These are phyloP conservation scores for Coniochaeta prunicola DNA, from an alignment of 2,329 filamentous ascomycete species.

Conservation along the genomic window DNA sequence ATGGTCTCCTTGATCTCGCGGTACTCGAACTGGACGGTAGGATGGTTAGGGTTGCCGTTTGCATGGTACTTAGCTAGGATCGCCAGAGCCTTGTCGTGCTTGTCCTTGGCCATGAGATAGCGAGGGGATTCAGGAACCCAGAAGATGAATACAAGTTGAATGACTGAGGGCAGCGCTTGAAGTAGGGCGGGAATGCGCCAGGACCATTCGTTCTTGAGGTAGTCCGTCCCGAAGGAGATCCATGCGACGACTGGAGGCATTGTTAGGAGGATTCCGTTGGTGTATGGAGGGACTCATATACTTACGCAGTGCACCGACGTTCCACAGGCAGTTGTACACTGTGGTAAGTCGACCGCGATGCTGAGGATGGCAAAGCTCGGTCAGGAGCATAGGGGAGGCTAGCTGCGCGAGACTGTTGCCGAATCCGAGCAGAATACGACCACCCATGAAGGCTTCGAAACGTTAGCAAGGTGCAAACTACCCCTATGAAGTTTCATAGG, in stretches of 20 bases:
- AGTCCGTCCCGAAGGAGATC: constrained; percentile 55
- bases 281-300: not conserved
- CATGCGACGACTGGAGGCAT: constrained; percentile 43
- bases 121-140: constrained; percentile 62
- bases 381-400: constrained; percentile 55
- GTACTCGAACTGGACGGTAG: constrained; percentile 59
- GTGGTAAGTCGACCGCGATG: constrained; percentile 59
- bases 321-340: constrained; percentile 64
- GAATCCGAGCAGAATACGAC: constrained; percentile 59
- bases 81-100: constrained; percentile 51
- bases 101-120: constrained; percentile 57
- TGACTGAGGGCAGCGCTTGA: constrained; percentile 52
- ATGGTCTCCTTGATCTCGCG: constrained; percentile 61
- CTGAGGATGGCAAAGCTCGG: constrained; percentile 61
- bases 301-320: constrained; percentile 27
- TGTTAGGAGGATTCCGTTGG: not conserved
- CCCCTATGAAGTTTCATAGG: not conserved
- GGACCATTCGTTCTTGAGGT: constrained; percentile 53
- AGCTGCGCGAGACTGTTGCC: constrained; percentile 59
- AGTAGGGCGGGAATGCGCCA: constrained; percentile 60
- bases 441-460: constrained; percentile 45
- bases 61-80: constrained; percentile 58
- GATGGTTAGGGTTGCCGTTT: constrained; percentile 48
- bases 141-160: constrained; percentile 59
- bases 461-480: not conserved